Conservation (phyloP, 176 grass and related monocot species). For the Carex littledalei region DNA sequence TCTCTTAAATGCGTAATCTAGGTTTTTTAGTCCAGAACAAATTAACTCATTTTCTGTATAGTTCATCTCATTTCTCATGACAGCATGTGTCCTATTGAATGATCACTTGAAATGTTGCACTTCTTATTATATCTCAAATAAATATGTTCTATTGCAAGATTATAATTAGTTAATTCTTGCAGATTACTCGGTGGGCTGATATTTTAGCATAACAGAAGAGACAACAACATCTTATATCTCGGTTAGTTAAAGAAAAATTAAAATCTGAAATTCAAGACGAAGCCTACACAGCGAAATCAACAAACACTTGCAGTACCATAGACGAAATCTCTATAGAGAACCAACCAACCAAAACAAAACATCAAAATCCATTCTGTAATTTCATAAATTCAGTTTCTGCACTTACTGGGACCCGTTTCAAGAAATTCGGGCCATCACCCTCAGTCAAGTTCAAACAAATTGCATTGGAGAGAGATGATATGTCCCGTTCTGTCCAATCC, state of each 20-base stretch:
- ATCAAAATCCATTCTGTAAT: constrained; percentile 33
- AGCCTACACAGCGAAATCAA: constrained; percentile 16
- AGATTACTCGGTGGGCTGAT: not conserved
- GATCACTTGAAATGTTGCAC: not conserved
- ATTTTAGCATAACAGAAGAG: not conserved
- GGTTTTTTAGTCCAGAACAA: not conserved
- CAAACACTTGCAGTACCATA: constrained; percentile 20
- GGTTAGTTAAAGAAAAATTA: constrained; percentile 30
- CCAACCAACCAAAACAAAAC: constrained; percentile 26
- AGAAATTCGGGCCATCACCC: constrained; percentile 52
- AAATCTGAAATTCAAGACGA: constrained; percentile 44
- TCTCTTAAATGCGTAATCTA: not conserved
- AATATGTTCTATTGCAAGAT: not conserved
- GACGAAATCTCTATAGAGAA: constrained; percentile 25
- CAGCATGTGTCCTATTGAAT: not conserved
- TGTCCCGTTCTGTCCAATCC: constrained; percentile 71
- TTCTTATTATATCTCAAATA: not conserved
- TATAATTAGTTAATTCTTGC: not conserved
- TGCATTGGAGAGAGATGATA: constrained; percentile 56
- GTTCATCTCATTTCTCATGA: not conserved
- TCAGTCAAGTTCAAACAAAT: constrained; percentile 73
- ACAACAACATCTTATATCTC: not conserved
- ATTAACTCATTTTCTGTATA: not conserved
- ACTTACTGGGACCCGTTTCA: constrained; percentile 34
- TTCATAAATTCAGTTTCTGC: constrained; percentile 24